Evolutionary conservation across 2,329 filamentous ascomycete genomes (phyloP), one percentile per base, ranked within the genome.

Genomic region (Juglanconis sp.): DNA sequence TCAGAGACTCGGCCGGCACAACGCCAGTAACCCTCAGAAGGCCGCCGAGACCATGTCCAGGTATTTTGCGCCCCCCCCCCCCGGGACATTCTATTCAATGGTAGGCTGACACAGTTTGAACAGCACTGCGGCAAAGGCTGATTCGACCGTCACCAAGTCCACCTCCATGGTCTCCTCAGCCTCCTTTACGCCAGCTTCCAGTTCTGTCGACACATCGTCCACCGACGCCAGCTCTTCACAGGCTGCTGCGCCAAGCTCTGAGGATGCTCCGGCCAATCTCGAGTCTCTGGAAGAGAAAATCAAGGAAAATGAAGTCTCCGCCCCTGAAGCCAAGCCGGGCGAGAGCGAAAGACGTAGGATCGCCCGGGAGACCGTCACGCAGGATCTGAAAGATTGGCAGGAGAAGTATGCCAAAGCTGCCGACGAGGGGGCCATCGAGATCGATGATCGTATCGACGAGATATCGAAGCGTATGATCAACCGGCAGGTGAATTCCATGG

Each of bases 341-440:
- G 82, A 85, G 59, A 79, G 82, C 35, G 82, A 86, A 32, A 73
- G 78, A 15, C 81, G 84, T 32, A 82, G 83, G 57, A 82, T 80
- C 4, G 83, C 83, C 2, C 85, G 86, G 49, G 83, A 88, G 68
- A 84, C 84, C 64, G 90, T 98, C 47, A 81, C 87, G 1, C 83
- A 88, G 49, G 95, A 99, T 71, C 82, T 99, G 13, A 83, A 85
- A 65, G 82, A 83, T 59, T 99, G 95, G 94, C 90, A 97, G 73
- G 85, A 86, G 63, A 96, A 96, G 69, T 97, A 96, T 71, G 84
- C 90, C 34, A 86, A 87, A 62, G 92, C 92, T 9, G 91, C 91
- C 7, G 90, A 96, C 62, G 92, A 96, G 71, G 93, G 92, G 5
- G 83, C 83, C 4, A 70, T 71, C 24, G 84, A 95, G 64, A 91